phyloP scores from a whole-genome alignment of 2,329 filamentous ascomycete species.

The Apiospora aurea region DNA sequence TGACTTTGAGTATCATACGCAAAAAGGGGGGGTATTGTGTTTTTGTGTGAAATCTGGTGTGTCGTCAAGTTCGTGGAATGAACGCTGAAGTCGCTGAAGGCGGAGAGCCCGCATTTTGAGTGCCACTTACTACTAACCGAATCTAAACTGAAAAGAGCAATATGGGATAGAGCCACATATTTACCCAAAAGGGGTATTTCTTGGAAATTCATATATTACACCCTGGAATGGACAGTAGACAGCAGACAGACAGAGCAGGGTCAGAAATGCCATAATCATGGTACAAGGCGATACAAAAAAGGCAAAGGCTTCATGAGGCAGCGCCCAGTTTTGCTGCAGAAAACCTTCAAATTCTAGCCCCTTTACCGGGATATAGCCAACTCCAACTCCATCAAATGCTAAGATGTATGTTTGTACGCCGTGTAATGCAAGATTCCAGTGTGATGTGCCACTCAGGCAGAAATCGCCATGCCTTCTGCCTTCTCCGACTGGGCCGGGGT shows the following conservation, averaged over 20 bases:
- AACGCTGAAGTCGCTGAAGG: neutral
- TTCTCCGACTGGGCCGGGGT: conserved; percentile 25
- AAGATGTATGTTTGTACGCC: neutral
- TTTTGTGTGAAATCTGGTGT: neutral
- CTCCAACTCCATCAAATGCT: conserved; percentile 16
- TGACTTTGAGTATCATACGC: neutral
- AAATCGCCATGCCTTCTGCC: conserved; percentile 25
- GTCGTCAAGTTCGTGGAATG: neutral
- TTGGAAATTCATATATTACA: neutral
- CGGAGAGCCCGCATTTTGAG: neutral
- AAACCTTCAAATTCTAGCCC: neutral
- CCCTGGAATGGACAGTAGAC: neutral
- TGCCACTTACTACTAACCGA: neutral
- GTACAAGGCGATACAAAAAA: neutral
- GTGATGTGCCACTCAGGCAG: neutral
- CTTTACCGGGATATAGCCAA: neutral
- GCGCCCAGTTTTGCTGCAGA: neutral
- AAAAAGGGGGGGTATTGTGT: neutral
- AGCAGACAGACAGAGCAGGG: neutral
- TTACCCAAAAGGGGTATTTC: neutral
- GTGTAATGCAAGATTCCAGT: neutral
- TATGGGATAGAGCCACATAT: neutral
- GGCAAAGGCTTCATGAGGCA: neutral
- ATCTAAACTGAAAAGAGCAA: conserved; percentile 11
- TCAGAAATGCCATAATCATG: neutral